These are phyloP conservation scores for Haplosporangium sp. DNA, from an alignment of 371 early-diverging fungal genomes.

Conservation along the genomic window DNA sequence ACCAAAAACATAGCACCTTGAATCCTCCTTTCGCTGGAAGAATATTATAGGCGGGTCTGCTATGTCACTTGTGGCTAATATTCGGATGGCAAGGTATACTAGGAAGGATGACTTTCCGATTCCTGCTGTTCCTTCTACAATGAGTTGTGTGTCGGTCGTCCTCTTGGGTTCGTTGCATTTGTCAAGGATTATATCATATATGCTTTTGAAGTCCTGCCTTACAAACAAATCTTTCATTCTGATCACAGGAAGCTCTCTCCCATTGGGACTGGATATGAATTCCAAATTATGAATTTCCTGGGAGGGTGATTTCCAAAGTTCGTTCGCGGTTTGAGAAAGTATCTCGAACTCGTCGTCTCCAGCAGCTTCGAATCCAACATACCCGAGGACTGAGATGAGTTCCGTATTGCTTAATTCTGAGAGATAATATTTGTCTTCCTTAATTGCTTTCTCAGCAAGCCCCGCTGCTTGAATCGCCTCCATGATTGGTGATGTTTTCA, in stretches of 20 bases:
- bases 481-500: not conserved
- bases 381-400: too few species aligned
- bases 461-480: conserved; percentile 19
- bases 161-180: not conserved
- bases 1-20: conserved; percentile 25
- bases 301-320: too few species aligned
- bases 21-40: conserved; percentile 13
- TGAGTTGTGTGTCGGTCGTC: too few species aligned
- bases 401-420: too few species aligned
- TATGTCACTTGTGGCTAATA: conserved; percentile 21
- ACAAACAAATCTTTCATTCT: conserved; percentile 4
- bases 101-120: conserved; percentile 39
- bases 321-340: too few species aligned
- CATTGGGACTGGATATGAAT: conserved; percentile 1
- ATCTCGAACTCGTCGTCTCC: too few species aligned
- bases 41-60: conserved; percentile 22
- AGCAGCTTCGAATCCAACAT: not conserved
- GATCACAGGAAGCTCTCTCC: conserved; percentile 5
- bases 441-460: conserved; percentile 14
- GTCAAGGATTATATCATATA: not conserved
- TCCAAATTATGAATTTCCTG: not conserved
- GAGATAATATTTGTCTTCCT: conserved; percentile 18
- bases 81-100: conserved; percentile 36
- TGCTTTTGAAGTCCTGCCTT: conserved; percentile 6
- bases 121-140: conserved; percentile 26